Percentiles rank a stretch among this genome's conserved stretches.
phyloP scores from a whole-genome alignment of 2,329 filamentous ascomycete genomes.

The Exophiala sideris region DNA sequence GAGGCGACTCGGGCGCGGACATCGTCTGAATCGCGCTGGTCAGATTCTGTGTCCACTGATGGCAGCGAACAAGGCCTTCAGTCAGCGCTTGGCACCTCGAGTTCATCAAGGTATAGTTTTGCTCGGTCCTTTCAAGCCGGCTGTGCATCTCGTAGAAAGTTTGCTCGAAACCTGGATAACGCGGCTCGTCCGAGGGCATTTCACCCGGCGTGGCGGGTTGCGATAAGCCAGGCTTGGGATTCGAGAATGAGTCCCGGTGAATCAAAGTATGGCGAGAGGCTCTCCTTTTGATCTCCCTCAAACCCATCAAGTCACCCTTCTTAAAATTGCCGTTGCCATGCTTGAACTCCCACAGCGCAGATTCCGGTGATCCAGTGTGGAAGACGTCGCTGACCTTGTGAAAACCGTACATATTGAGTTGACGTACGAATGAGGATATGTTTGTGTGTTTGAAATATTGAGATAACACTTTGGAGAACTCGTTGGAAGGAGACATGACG shows the following conservation, averaged over 20 bases:
- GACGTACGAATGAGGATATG: slow-evolving; percentile 95
- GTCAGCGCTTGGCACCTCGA: slow-evolving; percentile 77
- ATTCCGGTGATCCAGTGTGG: slow-evolving; percentile 88
- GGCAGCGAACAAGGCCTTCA: slow-evolving; percentile 72
- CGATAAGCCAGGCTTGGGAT: slow-evolving; percentile 69
- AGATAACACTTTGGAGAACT: slow-evolving; percentile 96
- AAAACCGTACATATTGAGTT: slow-evolving; percentile 99
- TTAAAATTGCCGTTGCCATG: slow-evolving; percentile 98
- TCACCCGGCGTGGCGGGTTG: slow-evolving; percentile 84
- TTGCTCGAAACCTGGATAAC: slow-evolving; percentile 74
- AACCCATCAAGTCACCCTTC: slow-evolving; percentile 81
- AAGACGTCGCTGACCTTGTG: slow-evolving; percentile 99
- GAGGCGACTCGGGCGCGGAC: slow-evolving; percentile 69
- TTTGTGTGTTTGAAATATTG: slow-evolving; percentile 99
- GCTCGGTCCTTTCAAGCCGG: slow-evolving; percentile 77
- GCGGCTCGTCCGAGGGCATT: slow-evolving; percentile 75
- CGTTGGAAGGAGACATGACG: slow-evolving; percentile 94
- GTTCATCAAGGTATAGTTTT: slow-evolving; percentile 73
- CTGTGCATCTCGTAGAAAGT: slow-evolving; percentile 74
- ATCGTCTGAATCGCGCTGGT: slow-evolving; percentile 40
- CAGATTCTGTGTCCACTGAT: slow-evolving; percentile 52
- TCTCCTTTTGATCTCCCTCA: slow-evolving; percentile 92
- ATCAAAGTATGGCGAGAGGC: slow-evolving; percentile 91
- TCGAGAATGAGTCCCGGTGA: slow-evolving; percentile 82
- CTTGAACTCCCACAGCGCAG: slow-evolving; percentile 97